A percentile compares a stretch with the other conserved stretches of the same genome.
These are phyloP conservation scores for Botrytis cinerea DNA, from an alignment of 2,329 filamentous ascomycete species.

Conservation along the genomic window DNA sequence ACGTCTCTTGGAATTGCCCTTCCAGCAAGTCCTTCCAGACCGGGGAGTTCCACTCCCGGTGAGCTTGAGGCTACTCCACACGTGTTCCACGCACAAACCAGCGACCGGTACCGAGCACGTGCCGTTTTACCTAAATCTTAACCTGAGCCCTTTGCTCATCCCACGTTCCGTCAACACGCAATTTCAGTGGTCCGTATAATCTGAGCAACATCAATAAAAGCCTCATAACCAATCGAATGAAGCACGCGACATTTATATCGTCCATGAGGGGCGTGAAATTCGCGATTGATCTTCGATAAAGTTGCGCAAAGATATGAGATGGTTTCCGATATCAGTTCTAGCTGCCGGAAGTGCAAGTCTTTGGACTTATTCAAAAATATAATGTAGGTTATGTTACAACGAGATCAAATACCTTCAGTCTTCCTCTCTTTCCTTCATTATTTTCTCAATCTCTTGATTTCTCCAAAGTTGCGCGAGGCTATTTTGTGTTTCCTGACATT, in stretches of 20 bases:
- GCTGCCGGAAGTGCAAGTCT: neutral
- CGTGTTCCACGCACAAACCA: neutral
- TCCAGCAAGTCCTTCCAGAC: too few species aligned
- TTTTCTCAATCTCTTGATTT: neutral
- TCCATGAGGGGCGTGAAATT: conserved; percentile 1
- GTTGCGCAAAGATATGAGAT: conserved; percentile 5
- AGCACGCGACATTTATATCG: conserved; percentile 24
- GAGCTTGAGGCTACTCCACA: neutral
- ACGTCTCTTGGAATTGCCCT: too few species aligned
- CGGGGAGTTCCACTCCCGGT: neutral
- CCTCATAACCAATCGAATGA: conserved; percentile 24
- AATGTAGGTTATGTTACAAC: neutral
- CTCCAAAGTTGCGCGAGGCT: neutral
- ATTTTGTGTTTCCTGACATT: neutral
- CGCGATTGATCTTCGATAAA: conserved; percentile 5
- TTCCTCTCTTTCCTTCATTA: neutral
- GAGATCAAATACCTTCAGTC: neutral
- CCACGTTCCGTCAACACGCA: conserved; percentile 14
- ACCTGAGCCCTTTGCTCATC: neutral
- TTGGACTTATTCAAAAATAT: neutral
- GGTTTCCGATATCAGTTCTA: conserved; percentile 1
- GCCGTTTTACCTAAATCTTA: neutral
- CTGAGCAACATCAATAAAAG: conserved; percentile 8
- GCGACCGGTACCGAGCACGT: neutral
- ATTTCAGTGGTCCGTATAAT: conserved; percentile 7